phyloP scores from a whole-genome alignment of 371 early-diverging fungal genomes.

The Mucor plumbeus region DNA sequence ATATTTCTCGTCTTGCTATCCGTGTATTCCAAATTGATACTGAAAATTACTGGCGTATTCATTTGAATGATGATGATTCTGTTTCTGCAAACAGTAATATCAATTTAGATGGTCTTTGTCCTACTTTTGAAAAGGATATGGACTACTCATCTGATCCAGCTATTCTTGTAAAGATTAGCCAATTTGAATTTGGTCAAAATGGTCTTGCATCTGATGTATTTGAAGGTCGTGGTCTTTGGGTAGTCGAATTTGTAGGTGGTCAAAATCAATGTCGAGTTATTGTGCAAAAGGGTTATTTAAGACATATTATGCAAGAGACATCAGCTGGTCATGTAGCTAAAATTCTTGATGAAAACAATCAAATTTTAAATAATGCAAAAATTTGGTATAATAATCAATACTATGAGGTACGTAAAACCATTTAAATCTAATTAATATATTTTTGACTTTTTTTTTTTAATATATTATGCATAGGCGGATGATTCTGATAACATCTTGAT shows the following conservation, averaged over 20 bases:
- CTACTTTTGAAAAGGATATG: slow-evolving; percentile 43
- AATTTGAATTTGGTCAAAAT: slow-evolving; percentile 30
- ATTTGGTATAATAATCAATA: slow-evolving; percentile 50
- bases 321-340: slow-evolving; percentile 56
- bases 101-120: slow-evolving; percentile 47
- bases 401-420: slow-evolving; percentile 42
- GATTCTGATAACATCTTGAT: slow-evolving; percentile 47
- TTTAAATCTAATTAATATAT: neutral
- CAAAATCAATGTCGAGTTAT: slow-evolving; percentile 44
- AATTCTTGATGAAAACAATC: slow-evolving; percentile 50
- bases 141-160: slow-evolving; percentile 29
- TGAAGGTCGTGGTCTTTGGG: slow-evolving; percentile 51
- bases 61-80: slow-evolving; percentile 1
- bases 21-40: slow-evolving; percentile 50
- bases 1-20: slow-evolving; percentile 37
- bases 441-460: neutral
- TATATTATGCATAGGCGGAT: slow-evolving; percentile 39
- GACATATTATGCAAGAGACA: slow-evolving; percentile 51
- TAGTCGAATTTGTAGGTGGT: slow-evolving; percentile 53
- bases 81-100: slow-evolving; percentile 18
- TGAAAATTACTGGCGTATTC: slow-evolving; percentile 43
- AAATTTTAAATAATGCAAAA: slow-evolving; percentile 31
- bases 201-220: slow-evolving; percentile 36
- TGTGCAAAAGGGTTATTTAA: slow-evolving; percentile 57
- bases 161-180: slow-evolving; percentile 16